phyloP scores from a whole-genome alignment of 1,284 basidiomycete genomes.

The Microbotryum intermedium region DNA sequence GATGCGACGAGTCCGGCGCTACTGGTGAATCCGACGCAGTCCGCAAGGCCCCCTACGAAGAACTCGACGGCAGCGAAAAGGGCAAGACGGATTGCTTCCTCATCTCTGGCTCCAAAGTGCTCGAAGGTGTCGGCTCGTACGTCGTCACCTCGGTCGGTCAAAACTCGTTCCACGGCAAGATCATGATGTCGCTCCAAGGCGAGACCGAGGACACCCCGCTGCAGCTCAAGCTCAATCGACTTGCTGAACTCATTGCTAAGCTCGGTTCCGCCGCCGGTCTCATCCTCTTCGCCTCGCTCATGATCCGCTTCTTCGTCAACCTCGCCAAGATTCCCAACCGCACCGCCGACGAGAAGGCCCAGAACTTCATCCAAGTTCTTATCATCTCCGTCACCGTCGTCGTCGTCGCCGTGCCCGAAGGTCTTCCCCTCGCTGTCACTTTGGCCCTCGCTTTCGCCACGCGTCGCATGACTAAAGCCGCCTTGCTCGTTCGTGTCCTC shows the following conservation, averaged over 20 bases:
- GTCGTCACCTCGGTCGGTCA: slow-evolving; percentile 85
- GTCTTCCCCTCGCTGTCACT: slow-evolving; percentile 84
- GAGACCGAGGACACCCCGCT: slow-evolving; percentile 82
- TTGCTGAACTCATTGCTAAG: slow-evolving; percentile 92
- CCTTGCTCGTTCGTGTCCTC: slow-evolving; percentile 86
- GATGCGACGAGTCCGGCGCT: slow-evolving; percentile 91
- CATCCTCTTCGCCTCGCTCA: slow-evolving; percentile 69
- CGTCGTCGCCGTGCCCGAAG: slow-evolving; percentile 91
- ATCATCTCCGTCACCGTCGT: slow-evolving; percentile 92
- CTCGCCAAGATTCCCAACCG: slow-evolving; percentile 36
- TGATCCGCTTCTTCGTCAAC: slow-evolving; percentile 56
- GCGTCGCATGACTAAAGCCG: slow-evolving; percentile 90
- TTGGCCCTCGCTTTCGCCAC: slow-evolving; percentile 94
- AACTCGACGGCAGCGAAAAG: slow-evolving; percentile 51
- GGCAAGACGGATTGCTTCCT: slow-evolving; percentile 83
- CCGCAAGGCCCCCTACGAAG: slow-evolving; percentile 72
- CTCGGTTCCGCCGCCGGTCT: slow-evolving; percentile 74
- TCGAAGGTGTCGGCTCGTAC: slow-evolving; percentile 90
- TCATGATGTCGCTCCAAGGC: slow-evolving; percentile 83
- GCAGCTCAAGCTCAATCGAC: slow-evolving; percentile 82
- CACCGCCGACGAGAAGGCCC: slow-evolving; percentile 70
- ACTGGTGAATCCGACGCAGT: slow-evolving; percentile 96
- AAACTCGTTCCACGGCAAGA: slow-evolving; percentile 88
- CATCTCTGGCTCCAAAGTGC: slow-evolving; percentile 84
- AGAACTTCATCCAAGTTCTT: slow-evolving; percentile 84